A percentile compares a stretch with the other conserved stretches of the same genome.
These are phyloP conservation scores for Schoenoplectus tabernaemontani DNA, from an alignment of 202 grass and related monocot species.

Conservation along the genomic window DNA sequence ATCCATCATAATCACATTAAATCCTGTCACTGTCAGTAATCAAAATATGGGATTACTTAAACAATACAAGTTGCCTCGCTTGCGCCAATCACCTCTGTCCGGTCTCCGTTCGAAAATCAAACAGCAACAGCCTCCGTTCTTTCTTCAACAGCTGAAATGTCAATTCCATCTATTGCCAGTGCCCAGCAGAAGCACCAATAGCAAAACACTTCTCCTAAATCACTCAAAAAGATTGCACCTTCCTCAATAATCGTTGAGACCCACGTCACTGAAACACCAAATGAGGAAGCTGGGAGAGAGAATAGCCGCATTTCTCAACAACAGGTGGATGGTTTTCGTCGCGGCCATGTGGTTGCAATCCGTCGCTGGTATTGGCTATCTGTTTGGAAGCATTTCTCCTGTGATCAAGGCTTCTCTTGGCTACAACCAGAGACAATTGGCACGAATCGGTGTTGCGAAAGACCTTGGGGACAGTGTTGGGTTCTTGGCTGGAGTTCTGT, in stretches of 20 bases:
- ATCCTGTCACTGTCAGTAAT: neutral
- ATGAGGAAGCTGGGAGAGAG: slow-evolving; percentile 40
- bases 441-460: slow-evolving; percentile 73
- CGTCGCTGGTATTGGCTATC: slow-evolving; percentile 74
- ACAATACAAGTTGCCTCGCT: neutral
- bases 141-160: neutral
- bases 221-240: slow-evolving; percentile 13
- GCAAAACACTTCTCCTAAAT: neutral
- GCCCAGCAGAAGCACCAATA: neutral
- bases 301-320: slow-evolving; percentile 44
- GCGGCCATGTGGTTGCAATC: slow-evolving; percentile 95
- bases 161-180: neutral
- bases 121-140: neutral
- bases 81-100: slow-evolving; percentile 8
- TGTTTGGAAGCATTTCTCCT: slow-evolving; percentile 85
- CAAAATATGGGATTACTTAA: neutral
- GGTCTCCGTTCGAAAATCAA: neutral
- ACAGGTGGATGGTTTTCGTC: slow-evolving; percentile 87
- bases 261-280: neutral
- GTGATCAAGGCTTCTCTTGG: slow-evolving; percentile 61
- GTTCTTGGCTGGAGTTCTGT: slow-evolving; percentile 68
- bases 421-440: slow-evolving; percentile 89
- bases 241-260: neutral
- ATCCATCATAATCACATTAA: neutral
- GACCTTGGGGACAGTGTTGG: slow-evolving; percentile 86